Evolutionary conservation across 139 green algal species (phyloP).

Genomic region (Chlorella sp.): DNA sequence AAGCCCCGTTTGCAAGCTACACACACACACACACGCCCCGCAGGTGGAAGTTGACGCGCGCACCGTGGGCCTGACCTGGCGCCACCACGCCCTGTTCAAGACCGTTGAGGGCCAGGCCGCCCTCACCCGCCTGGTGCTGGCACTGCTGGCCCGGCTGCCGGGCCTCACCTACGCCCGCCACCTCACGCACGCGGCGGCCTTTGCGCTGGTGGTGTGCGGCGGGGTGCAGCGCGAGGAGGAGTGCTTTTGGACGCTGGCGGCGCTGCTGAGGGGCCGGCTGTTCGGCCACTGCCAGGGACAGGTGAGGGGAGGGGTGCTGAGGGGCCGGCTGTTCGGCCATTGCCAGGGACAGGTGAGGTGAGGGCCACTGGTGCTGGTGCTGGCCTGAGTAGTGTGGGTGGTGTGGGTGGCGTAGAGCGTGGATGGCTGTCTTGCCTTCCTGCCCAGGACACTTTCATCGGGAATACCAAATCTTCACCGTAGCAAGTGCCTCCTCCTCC

Average conservation of each 20-base stretch:
- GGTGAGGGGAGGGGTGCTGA: background rate
- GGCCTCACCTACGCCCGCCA: background rate
- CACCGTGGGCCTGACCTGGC: background rate
- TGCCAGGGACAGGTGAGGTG: slow-evolving; percentile 3
- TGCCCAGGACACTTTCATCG: too few relatives aligned
- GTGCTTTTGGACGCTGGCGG: slow-evolving; percentile 37
- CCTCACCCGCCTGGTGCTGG: background rate
- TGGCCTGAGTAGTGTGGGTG: too few relatives aligned
- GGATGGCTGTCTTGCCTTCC: too few relatives aligned
- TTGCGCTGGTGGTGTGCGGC: background rate
- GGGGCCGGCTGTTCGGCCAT: slow-evolving; percentile 8
- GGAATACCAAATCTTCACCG: too few relatives aligned
- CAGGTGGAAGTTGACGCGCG: background rate
- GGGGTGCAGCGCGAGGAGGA: slow-evolving; percentile 10
- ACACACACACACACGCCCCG: too few relatives aligned
- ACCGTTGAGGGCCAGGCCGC: background rate
- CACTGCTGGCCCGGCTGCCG: background rate
- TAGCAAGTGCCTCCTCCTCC: background rate
- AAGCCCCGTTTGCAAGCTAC: too few relatives aligned
- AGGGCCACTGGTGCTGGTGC: background rate
- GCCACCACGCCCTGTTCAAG: background rate
- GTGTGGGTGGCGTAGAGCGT: too few relatives aligned
- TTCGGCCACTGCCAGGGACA: slow-evolving; percentile 11
- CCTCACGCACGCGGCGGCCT: background rate
- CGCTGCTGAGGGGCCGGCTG: slow-evolving; percentile 16